phyloP scores from a whole-genome alignment of 2,329 filamentous ascomycete species.

The Westerdykella aurantiaca region DNA sequence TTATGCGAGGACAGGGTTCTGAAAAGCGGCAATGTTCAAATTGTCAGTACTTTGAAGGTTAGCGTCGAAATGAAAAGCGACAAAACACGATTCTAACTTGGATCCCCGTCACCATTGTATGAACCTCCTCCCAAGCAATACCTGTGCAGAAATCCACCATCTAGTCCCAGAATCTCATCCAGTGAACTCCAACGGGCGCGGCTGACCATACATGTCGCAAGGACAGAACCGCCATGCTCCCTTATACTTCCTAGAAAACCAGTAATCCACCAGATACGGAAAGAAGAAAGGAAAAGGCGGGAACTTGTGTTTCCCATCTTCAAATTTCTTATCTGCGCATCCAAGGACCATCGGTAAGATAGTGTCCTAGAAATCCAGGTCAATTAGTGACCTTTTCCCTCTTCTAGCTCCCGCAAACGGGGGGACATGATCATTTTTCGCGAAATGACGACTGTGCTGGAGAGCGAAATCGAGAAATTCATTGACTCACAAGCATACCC shows the following conservation, averaged over 20 bases:
- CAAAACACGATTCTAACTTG: no score
- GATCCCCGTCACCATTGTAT: no score
- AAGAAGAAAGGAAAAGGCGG: conserved; percentile 3
- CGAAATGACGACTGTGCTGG: no score
- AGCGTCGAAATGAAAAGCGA: no score
- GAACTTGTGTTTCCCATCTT: conserved; percentile 6
- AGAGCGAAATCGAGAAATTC: not conserved
- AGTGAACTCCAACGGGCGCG: conserved; percentile 1
- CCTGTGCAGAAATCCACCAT: no score
- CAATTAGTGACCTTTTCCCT: not conserved
- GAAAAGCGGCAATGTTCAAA: no score
- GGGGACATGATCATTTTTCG: no score
- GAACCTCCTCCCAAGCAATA: no score
- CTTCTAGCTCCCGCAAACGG: no score
- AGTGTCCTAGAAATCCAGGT: not conserved
- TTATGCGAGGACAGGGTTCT: no score
- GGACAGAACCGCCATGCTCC: conserved; percentile 9
- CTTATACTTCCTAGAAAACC: conserved; percentile 5
- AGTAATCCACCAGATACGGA: conserved; percentile 5
- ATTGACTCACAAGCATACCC: not conserved
- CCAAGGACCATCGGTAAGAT: conserved; percentile 8
- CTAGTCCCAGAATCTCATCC: no score
- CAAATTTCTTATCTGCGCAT: conserved; percentile 5
- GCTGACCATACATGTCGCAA: conserved; percentile 4
- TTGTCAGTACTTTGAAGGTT: no score